Conservation (phyloP, 1,284 basidiomycete species). For the Salmacisia buchloeana region DNA sequence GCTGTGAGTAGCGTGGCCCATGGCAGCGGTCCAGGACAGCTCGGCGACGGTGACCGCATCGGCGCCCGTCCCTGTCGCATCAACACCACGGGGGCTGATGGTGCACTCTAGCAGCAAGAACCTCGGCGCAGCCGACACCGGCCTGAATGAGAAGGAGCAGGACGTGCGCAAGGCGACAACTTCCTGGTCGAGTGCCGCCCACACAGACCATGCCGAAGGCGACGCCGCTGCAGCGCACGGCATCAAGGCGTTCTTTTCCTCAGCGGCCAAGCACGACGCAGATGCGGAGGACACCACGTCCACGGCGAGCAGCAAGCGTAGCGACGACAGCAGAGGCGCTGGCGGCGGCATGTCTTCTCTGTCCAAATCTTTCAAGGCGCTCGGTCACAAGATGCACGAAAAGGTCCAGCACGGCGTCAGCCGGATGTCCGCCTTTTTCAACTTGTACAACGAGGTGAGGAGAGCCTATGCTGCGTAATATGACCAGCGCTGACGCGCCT, state of each 20-base stretch:
- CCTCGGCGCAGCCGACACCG: slow-evolving; percentile 4
- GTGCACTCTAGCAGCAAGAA: neutral
- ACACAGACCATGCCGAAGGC: neutral
- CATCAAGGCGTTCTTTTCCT: neutral
- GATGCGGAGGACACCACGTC: neutral
- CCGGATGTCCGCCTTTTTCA: slow-evolving; percentile 4
- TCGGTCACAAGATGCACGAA: slow-evolving; percentile 7
- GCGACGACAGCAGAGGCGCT: neutral
- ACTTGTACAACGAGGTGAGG: slow-evolving; percentile 8
- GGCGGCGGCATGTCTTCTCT: neutral
- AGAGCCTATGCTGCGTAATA: neutral
- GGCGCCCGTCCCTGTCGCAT: too few species aligned
- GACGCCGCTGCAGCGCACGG: neutral
- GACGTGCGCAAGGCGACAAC: neutral
- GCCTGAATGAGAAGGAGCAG: neutral
- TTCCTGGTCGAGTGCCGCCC: neutral
- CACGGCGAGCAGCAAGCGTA: neutral
- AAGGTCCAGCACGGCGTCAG: slow-evolving; percentile 7
- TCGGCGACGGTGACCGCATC: too few species aligned
- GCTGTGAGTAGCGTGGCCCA: too few species aligned
- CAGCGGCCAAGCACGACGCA: neutral
- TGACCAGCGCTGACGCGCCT: neutral
- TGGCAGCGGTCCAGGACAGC: too few species aligned
- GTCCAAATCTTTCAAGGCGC: slow-evolving; percentile 7
- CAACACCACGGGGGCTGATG: neutral